phyloP scores from a whole-genome alignment of 176 grass and related monocot genomes.

The Bothriochloa decipiens region DNA sequence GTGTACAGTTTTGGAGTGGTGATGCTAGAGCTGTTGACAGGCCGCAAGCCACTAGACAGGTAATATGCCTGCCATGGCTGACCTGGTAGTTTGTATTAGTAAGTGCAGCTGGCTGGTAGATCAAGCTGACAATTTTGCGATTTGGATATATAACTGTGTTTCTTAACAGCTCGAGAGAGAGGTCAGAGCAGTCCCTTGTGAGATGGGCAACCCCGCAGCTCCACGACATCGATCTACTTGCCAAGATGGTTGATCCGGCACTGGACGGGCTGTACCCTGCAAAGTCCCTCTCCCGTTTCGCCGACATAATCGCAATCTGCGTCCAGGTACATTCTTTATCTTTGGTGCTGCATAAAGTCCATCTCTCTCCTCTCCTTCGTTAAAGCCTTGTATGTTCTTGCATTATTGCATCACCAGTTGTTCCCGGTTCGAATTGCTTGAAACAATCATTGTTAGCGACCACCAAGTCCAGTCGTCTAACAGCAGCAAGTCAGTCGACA shows the following conservation, averaged over 20 bases:
- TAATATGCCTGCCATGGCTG: conserved; percentile 27
- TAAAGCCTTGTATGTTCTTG: neutral
- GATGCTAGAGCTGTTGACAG: conserved; percentile 93
- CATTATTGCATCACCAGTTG: too few species aligned
- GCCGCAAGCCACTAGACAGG: conserved; percentile 91
- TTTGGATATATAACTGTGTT: neutral
- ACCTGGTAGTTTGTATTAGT: neutral
- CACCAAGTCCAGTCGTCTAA: too few species aligned
- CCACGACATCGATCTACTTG: conserved; percentile 82
- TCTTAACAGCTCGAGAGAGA: conserved; percentile 69
- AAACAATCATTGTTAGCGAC: too few species aligned
- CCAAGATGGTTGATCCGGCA: conserved; percentile 91
- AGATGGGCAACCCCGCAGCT: conserved; percentile 94
- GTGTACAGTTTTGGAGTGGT: conserved; percentile 98
- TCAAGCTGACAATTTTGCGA: neutral
- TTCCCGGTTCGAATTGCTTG: too few species aligned
- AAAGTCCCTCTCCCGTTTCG: conserved; percentile 90
- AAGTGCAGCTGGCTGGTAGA: neutral
- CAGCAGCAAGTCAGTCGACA: too few species aligned
- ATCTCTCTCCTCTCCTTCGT: neutral
- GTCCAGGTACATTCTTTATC: conserved; percentile 68
- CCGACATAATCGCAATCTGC: conserved; percentile 89
- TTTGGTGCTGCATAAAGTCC: neutral
- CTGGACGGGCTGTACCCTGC: conserved; percentile 94
- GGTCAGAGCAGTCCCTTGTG: conserved; percentile 83